A percentile compares a stretch with the other conserved stretches of the same genome.
These are phyloP conservation scores for Byssoonygena ceratinophila DNA, from an alignment of 2,329 filamentous ascomycete genomes.

Conservation along the genomic window DNA sequence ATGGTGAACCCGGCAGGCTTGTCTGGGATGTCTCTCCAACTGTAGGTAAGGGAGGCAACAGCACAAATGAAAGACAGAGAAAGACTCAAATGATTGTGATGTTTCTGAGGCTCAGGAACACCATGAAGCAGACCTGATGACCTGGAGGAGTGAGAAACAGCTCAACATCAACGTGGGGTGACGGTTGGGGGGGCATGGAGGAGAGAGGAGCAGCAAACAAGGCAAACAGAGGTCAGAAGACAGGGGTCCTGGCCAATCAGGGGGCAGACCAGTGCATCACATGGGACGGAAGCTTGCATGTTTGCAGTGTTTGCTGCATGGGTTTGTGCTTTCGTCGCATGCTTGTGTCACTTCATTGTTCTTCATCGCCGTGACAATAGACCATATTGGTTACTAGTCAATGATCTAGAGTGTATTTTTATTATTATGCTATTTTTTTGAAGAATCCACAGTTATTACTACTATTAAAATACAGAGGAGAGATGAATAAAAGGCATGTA, in stretches of 20 bases:
- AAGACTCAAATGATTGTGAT: background rate
- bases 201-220: conserved; percentile 3
- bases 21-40: background rate
- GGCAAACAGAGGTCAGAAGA: conserved; percentile 9
- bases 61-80: conserved; percentile 1
- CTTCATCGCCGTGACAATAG: background rate
- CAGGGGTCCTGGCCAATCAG: conserved; percentile 5
- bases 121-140: conserved; percentile 7
- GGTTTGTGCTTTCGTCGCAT: conserved; percentile 3
- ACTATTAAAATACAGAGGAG: no score
- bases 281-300: conserved; percentile 4
- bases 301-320: background rate
- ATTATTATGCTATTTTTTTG: no score
- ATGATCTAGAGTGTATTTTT: no score
- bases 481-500: background rate
- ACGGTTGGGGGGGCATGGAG: background rate
- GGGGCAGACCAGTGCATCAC: background rate
- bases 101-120: conserved; percentile 3
- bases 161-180: conserved; percentile 7
- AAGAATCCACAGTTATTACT: no score
- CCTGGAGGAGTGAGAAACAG: conserved; percentile 6
- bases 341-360: background rate
- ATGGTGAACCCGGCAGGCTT: conserved; percentile 24
- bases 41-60: background rate
- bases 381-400: background rate